These are phyloP conservation scores for Phytopythium litorale DNA, from an alignment of 352 stramenopile genomes.

Conservation along the genomic window DNA sequence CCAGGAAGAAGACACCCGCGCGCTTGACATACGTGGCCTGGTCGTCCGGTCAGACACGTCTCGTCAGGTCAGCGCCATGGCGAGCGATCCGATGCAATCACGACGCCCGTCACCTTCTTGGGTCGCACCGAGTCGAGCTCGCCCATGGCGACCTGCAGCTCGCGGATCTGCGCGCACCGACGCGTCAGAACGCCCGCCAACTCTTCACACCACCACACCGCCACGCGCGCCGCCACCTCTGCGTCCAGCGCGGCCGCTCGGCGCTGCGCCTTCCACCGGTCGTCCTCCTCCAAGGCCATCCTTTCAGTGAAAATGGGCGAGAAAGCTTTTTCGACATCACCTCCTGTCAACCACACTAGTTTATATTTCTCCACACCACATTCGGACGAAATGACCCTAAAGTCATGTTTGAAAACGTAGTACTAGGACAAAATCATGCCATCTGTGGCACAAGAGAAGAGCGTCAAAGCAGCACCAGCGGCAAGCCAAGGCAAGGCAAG, in stretches of 20 bases:
- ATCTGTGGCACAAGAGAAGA: not conserved
- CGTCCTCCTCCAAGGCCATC: conserved; percentile 25
- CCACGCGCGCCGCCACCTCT: conserved; percentile 16
- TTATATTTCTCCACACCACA: not conserved
- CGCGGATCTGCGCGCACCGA: conserved; percentile 47
- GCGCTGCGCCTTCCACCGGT: conserved; percentile 47
- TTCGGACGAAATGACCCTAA: not conserved
- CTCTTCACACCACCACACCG: not conserved
- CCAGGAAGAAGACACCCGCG: conserved; percentile 73
- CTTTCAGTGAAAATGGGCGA: too few species aligned
- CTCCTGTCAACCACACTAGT: not conserved
- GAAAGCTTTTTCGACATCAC: conserved; percentile 16
- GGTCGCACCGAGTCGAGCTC: conserved; percentile 68
- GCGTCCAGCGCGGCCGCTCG: conserved; percentile 34
- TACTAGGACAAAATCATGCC: not conserved
- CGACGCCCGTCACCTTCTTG: conserved; percentile 39
- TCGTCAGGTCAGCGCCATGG: not conserved
- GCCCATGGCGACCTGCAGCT: conserved; percentile 68
- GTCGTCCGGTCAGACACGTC: not conserved
- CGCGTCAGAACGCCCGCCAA: not conserved
- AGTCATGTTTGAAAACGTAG: too few species aligned
- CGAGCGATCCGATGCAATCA: not conserved
- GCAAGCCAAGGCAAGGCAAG: not conserved
- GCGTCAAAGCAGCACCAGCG: not conserved
- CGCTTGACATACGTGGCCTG: conserved; percentile 69